Conservation (phyloP, 331 rosid species). For the Pyrus hybrid region DNA sequence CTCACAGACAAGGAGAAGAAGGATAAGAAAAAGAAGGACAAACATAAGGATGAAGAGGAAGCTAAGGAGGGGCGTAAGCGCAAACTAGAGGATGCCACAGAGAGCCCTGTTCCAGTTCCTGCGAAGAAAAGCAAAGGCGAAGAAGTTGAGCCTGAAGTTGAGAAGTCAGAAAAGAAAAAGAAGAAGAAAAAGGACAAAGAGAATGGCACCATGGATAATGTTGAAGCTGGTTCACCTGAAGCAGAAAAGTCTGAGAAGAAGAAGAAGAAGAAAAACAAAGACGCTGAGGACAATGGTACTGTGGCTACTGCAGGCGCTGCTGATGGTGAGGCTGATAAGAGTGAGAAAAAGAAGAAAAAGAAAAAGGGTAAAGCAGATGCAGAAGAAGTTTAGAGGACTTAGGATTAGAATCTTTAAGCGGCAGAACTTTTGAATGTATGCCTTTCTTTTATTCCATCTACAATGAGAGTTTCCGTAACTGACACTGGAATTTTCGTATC, state of each 20-base stretch:
- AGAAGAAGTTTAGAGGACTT: conserved; percentile 36
- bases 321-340: conserved; percentile 23
- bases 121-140: conserved; percentile 34
- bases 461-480: neutral
- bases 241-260: conserved; percentile 68
- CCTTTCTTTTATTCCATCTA: conserved; percentile 6
- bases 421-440: conserved; percentile 8
- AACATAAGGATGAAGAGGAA: conserved; percentile 4
- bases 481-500: neutral
- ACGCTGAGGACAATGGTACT: conserved; percentile 22
- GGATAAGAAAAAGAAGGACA: conserved; percentile 16
- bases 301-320: neutral
- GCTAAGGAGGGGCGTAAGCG: conserved; percentile 26
- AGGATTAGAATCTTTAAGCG: neutral
- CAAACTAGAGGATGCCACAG: conserved; percentile 25
- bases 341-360: conserved; percentile 52
- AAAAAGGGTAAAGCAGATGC: conserved; percentile 51
- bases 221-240: conserved; percentile 36
- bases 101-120: conserved; percentile 19
- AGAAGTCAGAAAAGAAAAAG: conserved; percentile 37
- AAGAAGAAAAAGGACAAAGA: conserved; percentile 43
- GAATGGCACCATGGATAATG: conserved; percentile 22
- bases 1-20: conserved; percentile 11
- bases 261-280: conserved; percentile 56
- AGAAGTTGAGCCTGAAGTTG: conserved; percentile 23